Conservation (phyloP, 2,329 filamentous ascomycete genomes). For the Ascochyta viciae-villosae region DNA sequence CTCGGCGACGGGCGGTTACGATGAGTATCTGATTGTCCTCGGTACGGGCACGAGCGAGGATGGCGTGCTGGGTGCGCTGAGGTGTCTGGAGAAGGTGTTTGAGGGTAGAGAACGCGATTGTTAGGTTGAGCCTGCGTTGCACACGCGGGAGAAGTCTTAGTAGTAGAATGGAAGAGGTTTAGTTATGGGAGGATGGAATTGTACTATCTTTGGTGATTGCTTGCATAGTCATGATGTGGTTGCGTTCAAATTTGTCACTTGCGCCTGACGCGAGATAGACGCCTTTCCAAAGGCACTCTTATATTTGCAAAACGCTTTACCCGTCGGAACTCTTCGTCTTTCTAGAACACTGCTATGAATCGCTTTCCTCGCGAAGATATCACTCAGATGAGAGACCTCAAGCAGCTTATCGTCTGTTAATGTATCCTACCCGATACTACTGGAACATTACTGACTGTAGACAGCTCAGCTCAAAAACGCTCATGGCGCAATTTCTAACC, state of each 20-base stretch:
- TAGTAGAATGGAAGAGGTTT: too few relatives aligned
- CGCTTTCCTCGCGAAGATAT: neutral
- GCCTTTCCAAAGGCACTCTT: too few relatives aligned
- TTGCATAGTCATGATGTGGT: too few relatives aligned
- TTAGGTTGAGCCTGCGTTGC: too few relatives aligned
- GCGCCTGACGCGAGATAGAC: too few relatives aligned
- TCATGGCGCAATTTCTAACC: neutral
- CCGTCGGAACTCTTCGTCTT: neutral
- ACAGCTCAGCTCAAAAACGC: neutral
- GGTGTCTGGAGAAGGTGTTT: too few relatives aligned
- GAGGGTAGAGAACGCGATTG: too few relatives aligned
- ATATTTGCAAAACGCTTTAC: too few relatives aligned
- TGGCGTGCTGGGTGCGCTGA: neutral
- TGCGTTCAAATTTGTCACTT: too few relatives aligned
- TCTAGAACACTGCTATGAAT: neutral
- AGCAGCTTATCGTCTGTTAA: neutral
- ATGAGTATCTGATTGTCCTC: neutral
- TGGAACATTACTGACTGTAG: neutral
- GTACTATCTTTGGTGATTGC: too few relatives aligned
- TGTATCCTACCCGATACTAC: neutral
- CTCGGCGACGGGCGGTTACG: neutral
- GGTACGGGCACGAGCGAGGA: neutral
- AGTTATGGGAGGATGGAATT: too few relatives aligned
- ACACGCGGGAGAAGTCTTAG: too few relatives aligned
- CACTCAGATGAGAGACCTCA: neutral